These are phyloP conservation scores for Candida boleticola DNA, from an alignment of 805 yeast genomes.

Conservation along the genomic window DNA sequence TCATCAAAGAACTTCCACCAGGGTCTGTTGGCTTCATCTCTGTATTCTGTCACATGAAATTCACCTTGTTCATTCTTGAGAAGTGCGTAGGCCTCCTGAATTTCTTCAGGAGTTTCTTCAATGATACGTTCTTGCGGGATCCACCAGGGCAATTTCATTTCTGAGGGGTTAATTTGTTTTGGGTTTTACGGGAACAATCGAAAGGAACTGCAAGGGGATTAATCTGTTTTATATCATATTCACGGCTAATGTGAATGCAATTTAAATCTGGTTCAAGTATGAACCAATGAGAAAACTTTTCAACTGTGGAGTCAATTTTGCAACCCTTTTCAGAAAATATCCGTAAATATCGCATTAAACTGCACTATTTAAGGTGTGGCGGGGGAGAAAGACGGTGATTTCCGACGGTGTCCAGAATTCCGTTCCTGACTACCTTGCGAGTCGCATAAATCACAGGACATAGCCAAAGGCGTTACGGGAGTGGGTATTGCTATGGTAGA, in stretches of 20 bases:
- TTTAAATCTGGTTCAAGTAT: no score
- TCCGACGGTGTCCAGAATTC: no score
- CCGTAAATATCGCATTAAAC: not conserved
- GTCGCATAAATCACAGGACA: no score
- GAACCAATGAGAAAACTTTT: no score
- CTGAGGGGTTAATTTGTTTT: not conserved
- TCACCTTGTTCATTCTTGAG: not conserved
- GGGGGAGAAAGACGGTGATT: no score
- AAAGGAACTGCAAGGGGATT: no score
- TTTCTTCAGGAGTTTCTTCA: conserved; percentile 8
- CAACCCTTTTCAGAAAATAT: not conserved
- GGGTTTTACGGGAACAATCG: no score
- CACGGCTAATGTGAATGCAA: no score
- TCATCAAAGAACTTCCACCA: conserved; percentile 48
- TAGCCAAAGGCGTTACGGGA: no score
- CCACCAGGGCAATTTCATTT: conserved; percentile 12
- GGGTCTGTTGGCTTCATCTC: conserved; percentile 52
- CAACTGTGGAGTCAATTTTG: not conserved
- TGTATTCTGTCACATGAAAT: conserved; percentile 33
- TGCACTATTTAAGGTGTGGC: not conserved
- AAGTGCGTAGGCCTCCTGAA: not conserved
- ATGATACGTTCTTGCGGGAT: conserved; percentile 15
- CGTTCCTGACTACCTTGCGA: no score
- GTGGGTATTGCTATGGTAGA: no score
- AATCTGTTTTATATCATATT: no score